Conservation (phyloP, 805 yeast genomes). For the Wickerhamomyces strasburgensis region DNA sequence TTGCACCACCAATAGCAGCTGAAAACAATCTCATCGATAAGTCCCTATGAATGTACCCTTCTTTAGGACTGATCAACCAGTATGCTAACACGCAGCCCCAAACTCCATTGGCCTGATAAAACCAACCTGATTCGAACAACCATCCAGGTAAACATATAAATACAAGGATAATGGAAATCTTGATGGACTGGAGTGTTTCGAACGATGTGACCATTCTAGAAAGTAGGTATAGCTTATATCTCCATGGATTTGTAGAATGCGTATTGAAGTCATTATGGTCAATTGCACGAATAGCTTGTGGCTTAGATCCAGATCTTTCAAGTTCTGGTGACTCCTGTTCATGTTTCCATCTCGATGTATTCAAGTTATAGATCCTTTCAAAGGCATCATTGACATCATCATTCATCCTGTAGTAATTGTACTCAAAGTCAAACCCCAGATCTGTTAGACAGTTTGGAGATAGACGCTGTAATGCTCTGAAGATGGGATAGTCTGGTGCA, state of each 20-base stretch:
- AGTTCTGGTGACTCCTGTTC: conserved; percentile 2
- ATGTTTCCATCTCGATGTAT: conserved; percentile 34
- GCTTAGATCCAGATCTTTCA: neutral
- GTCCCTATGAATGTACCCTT: conserved; percentile 5
- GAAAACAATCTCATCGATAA: neutral
- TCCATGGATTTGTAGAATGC: conserved; percentile 33
- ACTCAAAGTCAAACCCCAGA: conserved; percentile 41
- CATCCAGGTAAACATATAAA: conserved; percentile 41
- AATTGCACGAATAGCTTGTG: conserved; percentile 30
- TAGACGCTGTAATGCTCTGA: conserved; percentile 36
- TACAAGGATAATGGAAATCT: conserved; percentile 31
- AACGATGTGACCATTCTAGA: conserved; percentile 29
- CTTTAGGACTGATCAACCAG: conserved; percentile 37
- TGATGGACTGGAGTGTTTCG: conserved; percentile 41
- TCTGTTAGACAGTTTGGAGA: conserved; percentile 40
- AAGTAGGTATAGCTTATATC: conserved; percentile 36
- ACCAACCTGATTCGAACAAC: conserved; percentile 39
- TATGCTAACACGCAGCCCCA: conserved; percentile 37
- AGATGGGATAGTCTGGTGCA: conserved; percentile 35
- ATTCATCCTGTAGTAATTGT: conserved; percentile 38
- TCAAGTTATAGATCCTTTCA: conserved; percentile 37
- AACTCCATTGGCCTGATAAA: conserved; percentile 36
- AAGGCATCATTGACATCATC: conserved; percentile 42
- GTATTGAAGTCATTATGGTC: conserved; percentile 38
- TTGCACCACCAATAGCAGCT: neutral